Percentiles rank a stretch among this genome's conserved stretches.
Conservation (phyloP, 345 rosid genomes). For the Durio zibethinus region DNA sequence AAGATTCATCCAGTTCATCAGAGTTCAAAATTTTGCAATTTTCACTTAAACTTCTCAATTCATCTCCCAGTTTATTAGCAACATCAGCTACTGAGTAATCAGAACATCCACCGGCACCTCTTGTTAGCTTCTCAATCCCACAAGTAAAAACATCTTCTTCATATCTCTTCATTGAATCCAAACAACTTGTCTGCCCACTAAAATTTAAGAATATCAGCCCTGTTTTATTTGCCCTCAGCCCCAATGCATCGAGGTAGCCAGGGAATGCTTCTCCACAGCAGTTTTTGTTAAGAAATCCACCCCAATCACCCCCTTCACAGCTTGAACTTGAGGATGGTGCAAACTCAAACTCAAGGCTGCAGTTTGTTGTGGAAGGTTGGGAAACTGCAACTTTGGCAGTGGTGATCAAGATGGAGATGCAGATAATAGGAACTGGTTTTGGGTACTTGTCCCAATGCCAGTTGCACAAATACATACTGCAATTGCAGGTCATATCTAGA, state of each 20-base stretch:
- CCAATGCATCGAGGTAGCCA: conserved; percentile 32
- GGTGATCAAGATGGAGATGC: conserved; percentile 19
- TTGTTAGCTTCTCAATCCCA: conserved; percentile 43
- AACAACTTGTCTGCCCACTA: conserved; percentile 34
- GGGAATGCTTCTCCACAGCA: conserved; percentile 33
- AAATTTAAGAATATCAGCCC: conserved; percentile 32
- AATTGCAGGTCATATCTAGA: not conserved
- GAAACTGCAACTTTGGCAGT: conserved; percentile 12
- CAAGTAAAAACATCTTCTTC: conserved; percentile 27
- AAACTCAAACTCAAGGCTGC: conserved; percentile 26
- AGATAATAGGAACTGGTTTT: conserved; percentile 4
- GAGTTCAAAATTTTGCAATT: conserved; percentile 23
- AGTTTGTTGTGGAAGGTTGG: conserved; percentile 11
- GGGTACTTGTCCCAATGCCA: not conserved
- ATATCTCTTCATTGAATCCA: conserved; percentile 20
- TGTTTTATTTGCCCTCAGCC: conserved; percentile 31
- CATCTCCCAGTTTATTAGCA: conserved; percentile 15
- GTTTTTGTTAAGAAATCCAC: conserved; percentile 30
- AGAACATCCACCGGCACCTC: conserved; percentile 39
- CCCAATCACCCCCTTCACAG: conserved; percentile 38
- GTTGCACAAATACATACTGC: not conserved
- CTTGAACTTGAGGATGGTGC: not conserved
- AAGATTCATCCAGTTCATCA: conserved; percentile 16
- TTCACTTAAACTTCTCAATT: conserved; percentile 21
- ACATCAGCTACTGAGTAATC: conserved; percentile 37